These are phyloP conservation scores for Leccinum disarticulatum DNA, from an alignment of 768 basidiomycete genomes.

Conservation along the genomic window DNA sequence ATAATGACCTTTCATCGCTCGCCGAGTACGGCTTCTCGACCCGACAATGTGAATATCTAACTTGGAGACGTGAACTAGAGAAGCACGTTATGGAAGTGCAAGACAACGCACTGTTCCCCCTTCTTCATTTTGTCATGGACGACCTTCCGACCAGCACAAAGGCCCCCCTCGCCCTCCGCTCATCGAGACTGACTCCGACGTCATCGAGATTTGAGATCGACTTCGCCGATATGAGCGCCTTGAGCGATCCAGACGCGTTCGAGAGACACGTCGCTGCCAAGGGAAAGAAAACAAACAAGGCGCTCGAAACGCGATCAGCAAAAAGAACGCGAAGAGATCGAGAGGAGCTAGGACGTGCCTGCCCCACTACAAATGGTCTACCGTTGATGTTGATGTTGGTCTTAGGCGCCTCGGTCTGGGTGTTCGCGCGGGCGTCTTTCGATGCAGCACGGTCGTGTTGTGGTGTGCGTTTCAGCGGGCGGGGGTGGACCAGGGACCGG, in stretches of 20 bases:
- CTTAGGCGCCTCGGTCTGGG: no score
- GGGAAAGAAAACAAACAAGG: slow-evolving; percentile 19
- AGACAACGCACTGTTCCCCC: slow-evolving; percentile 96
- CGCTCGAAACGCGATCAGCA: slow-evolving; percentile 36
- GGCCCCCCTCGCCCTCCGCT: slow-evolving; percentile 56
- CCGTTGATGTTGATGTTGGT: no score
- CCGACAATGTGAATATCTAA: slow-evolving; percentile 80
- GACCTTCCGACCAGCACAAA: slow-evolving; percentile 97
- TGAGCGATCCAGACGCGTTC: slow-evolving; percentile 68
- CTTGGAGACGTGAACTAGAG: slow-evolving; percentile 91
- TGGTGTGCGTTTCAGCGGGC: no score
- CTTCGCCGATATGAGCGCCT: slow-evolving; percentile 68
- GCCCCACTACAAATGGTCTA: slow-evolving; percentile 17
- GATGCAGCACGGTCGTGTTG: no score
- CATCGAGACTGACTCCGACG: slow-evolving; percentile 48
- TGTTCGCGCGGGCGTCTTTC: no score
- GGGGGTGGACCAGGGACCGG: no score
- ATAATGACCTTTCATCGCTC: slow-evolving; percentile 79
- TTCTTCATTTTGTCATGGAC: slow-evolving; percentile 95
- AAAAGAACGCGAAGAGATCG: slow-evolving; percentile 49
- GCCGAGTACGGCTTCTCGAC: slow-evolving; percentile 78
- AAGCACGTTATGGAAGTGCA: slow-evolving; percentile 92
- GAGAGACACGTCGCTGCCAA: slow-evolving; percentile 31
- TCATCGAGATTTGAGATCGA: slow-evolving; percentile 61
- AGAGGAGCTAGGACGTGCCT: slow-evolving; percentile 63